Conservation (phyloP, 2,329 filamentous ascomycete genomes). For the Fusarium paranaense region DNA sequence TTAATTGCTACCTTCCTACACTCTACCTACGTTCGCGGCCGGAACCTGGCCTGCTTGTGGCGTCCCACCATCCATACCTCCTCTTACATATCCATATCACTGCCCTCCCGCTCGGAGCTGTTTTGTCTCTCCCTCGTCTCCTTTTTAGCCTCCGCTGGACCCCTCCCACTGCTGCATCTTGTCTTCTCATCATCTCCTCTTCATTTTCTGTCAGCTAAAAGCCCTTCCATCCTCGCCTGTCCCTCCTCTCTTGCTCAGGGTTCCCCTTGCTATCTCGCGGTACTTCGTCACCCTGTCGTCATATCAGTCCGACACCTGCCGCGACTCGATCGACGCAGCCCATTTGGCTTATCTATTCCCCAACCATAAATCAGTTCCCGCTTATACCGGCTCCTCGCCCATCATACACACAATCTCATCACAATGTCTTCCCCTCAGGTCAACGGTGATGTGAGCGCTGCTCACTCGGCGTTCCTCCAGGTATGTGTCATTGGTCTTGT, state of each 20-base stretch:
- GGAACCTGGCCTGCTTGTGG: slow-evolving; percentile 34
- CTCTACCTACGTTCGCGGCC: slow-evolving; percentile 9
- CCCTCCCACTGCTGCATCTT: slow-evolving; percentile 34
- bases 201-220: slow-evolving; percentile 6
- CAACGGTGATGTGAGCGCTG: slow-evolving; percentile 62
- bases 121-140: slow-evolving; percentile 18
- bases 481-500: slow-evolving; percentile 47
- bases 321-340: slow-evolving; percentile 9
- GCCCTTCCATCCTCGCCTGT: slow-evolving; percentile 9
- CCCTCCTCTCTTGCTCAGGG: slow-evolving; percentile 8
- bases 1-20: background rate
- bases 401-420: slow-evolving; percentile 37
- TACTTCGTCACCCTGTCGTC: slow-evolving; percentile 22
- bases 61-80: slow-evolving; percentile 36
- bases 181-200: slow-evolving; percentile 23
- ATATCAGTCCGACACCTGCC: slow-evolving; percentile 6
- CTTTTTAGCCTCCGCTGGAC: slow-evolving; percentile 41
- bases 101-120: slow-evolving; percentile 3
- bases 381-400: slow-evolving; percentile 13
- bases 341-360: slow-evolving; percentile 22
- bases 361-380: background rate
- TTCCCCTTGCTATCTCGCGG: slow-evolving; percentile 2
- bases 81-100: slow-evolving; percentile 17
- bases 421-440: slow-evolving; percentile 58
- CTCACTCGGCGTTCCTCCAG: slow-evolving; percentile 62